Conservation (phyloP, 2,329 filamentous ascomycete species). For the Colletotrichum sp. region DNA sequence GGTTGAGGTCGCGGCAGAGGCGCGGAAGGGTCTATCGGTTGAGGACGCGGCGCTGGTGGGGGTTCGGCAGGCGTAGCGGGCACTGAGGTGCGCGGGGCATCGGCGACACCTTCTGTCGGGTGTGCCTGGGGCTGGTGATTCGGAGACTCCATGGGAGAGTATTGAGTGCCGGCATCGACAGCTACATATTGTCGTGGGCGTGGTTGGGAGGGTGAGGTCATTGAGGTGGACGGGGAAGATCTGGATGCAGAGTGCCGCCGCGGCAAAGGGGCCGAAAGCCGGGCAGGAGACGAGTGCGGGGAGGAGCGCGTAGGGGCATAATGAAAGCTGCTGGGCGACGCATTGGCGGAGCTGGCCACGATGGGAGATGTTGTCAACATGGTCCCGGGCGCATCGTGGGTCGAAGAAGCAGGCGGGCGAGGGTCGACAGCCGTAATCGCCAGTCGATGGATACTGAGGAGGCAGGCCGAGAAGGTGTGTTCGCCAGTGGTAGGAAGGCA, state of each 20-base stretch:
- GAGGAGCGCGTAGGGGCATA: constrained; percentile 53
- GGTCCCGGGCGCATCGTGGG: constrained; percentile 54
- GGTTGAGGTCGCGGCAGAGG: constrained; percentile 18
- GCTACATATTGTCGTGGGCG: constrained; percentile 47
- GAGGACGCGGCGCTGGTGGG: constrained; percentile 18
- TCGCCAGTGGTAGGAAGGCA: not conserved
- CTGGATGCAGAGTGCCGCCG: constrained; percentile 40
- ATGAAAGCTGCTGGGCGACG: constrained; percentile 55
- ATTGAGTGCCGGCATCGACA: constrained; percentile 54
- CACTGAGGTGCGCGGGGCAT: constrained; percentile 30
- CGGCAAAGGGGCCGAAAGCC: constrained; percentile 45
- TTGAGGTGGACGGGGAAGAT: constrained; percentile 35
- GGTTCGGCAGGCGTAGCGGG: constrained; percentile 28
- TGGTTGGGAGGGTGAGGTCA: constrained; percentile 31
- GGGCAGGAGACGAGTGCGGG: constrained; percentile 44
- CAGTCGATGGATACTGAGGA: not conserved
- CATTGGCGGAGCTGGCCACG: constrained; percentile 55
- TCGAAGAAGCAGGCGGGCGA: not conserved
- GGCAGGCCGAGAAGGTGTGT: not conserved
- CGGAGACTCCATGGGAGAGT: constrained; percentile 51
- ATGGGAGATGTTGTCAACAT: constrained; percentile 66
- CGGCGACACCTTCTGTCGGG: constrained; percentile 11
- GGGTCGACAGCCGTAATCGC: not conserved
- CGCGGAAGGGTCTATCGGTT: constrained; percentile 19
- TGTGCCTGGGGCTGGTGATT: not conserved